Conservation (phyloP, 768 basidiomycete genomes). For the Inosperma sp. region DNA sequence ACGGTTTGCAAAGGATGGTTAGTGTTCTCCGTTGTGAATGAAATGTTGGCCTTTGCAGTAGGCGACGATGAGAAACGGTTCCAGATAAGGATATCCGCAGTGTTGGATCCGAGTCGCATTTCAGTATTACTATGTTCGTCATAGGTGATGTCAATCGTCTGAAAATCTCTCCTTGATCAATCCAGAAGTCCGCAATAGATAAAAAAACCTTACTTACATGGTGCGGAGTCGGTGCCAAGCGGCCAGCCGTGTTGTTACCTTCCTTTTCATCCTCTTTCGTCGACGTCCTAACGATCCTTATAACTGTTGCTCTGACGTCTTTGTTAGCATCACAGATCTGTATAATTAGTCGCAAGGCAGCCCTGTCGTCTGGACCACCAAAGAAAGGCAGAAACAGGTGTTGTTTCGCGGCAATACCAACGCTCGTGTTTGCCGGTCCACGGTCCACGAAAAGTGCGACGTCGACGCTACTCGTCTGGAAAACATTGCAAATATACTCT, state of each 20-base stretch:
- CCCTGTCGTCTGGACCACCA: slow-evolving; percentile 90
- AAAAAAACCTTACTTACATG: background rate
- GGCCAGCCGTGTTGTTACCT: background rate
- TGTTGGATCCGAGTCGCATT: slow-evolving; percentile 66
- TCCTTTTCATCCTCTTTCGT: slow-evolving; percentile 1
- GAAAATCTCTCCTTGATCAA: background rate
- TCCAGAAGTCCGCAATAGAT: no score
- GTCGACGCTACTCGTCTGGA: slow-evolving; percentile 64
- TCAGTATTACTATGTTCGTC: slow-evolving; percentile 64
- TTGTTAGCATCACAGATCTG: slow-evolving; percentile 62
- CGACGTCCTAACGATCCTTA: slow-evolving; percentile 56
- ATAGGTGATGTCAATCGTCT: slow-evolving; percentile 47
- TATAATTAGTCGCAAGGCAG: slow-evolving; percentile 74
- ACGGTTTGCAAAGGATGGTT: slow-evolving; percentile 51
- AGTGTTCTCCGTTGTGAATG: slow-evolving; percentile 48
- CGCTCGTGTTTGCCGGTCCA: slow-evolving; percentile 36
- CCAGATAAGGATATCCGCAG: slow-evolving; percentile 82
- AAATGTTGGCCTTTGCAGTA: slow-evolving; percentile 42
- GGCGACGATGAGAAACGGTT: slow-evolving; percentile 46
- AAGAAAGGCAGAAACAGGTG: slow-evolving; percentile 88
- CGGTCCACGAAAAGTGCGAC: slow-evolving; percentile 86
- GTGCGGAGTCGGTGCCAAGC: background rate
- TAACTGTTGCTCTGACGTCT: slow-evolving; percentile 64
- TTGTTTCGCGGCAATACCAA: slow-evolving; percentile 29
- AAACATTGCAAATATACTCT: slow-evolving; percentile 81